Percentiles rank a stretch among this genome's conserved stretches.
Evolutionary conservation across 2,329 filamentous ascomycete species (phyloP).

Genomic region (Penicillium sp.): DNA sequence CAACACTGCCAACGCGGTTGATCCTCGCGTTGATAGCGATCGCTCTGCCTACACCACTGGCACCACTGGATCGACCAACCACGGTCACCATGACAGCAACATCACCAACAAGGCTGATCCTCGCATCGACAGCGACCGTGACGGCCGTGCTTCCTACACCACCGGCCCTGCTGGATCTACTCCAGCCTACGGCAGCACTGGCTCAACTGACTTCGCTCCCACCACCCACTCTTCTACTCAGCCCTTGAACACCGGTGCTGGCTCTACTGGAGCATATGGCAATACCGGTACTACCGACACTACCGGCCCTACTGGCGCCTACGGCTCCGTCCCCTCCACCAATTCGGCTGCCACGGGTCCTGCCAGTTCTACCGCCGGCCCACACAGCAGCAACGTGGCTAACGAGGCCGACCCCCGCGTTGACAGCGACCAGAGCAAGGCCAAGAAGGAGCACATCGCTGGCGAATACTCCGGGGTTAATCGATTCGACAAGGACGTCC

Average conservation of each 20-base stretch:
- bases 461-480: background rate
- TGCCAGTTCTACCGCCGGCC: conserved; percentile 18
- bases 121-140: conserved; percentile 21
- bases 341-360: conserved; percentile 14
- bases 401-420: conserved; percentile 16
- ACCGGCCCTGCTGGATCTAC: background rate
- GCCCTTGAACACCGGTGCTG: no score
- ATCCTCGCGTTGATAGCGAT: conserved; percentile 13
- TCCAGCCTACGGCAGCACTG: background rate
- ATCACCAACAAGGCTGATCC: conserved; percentile 24
- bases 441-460: background rate
- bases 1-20: conserved; percentile 12
- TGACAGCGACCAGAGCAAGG: conserved; percentile 17
- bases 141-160: conserved; percentile 1
- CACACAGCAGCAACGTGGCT: conserved; percentile 18
- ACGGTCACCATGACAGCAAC: conserved; percentile 22
- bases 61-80: background rate
- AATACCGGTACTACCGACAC: background rate
- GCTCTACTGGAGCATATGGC: no score
- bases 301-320: conserved; percentile 4
- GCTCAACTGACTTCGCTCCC: no score
- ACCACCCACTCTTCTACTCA: no score
- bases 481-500: conserved; percentile 19
- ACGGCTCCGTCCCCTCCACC: conserved; percentile 1
- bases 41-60: background rate